Percentiles rank a stretch among this genome's conserved stretches.
phyloP scores from a whole-genome alignment of 805 yeast species.

The Blastobotrys americana region DNA sequence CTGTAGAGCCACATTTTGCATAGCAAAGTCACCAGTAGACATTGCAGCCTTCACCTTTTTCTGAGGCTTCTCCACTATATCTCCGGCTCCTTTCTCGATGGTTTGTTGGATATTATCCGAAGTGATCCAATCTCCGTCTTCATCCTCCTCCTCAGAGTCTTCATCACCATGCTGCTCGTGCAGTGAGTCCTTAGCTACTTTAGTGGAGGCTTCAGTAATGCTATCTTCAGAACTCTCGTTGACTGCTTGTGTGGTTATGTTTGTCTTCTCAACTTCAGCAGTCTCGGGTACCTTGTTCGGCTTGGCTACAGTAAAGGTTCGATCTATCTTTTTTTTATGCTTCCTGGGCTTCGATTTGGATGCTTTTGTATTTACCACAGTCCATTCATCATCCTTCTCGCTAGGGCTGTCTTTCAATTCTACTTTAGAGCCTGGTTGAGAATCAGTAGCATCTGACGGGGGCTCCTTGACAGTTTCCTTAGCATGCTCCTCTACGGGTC shows the following conservation, averaged over 20 bases:
- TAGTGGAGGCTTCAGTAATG: background rate
- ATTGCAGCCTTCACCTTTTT: slow-evolving; percentile 60
- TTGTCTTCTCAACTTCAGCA: slow-evolving; percentile 3
- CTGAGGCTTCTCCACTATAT: slow-evolving; percentile 41
- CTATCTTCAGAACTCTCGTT: slow-evolving; percentile 14
- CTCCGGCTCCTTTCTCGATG: slow-evolving; percentile 61
- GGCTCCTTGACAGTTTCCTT: slow-evolving; percentile 2
- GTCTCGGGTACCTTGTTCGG: slow-evolving; percentile 8
- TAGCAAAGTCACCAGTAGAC: slow-evolving; percentile 94
- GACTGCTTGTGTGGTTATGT: too few relatives aligned
- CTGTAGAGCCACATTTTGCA: slow-evolving; percentile 91
- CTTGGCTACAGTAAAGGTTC: slow-evolving; percentile 8
- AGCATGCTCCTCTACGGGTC: background rate
- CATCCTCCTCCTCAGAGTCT: slow-evolving; percentile 44
- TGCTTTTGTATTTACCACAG: slow-evolving; percentile 9
- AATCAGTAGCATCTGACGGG: background rate
- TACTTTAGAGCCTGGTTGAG: slow-evolving; percentile 2
- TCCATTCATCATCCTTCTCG: slow-evolving; percentile 11
- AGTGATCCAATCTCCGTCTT: slow-evolving; percentile 90
- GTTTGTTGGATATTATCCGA: slow-evolving; percentile 73
- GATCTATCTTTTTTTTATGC: slow-evolving; percentile 4
- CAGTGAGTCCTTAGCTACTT: too few relatives aligned
- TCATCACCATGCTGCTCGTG: background rate
- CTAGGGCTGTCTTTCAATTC: background rate
- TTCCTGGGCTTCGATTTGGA: slow-evolving; percentile 3